Percentiles rank a stretch among this genome's conserved stretches.
Evolutionary conservation across 331 rosid genomes (phyloP).

Genomic region (Pyrus hybrid): DNA sequence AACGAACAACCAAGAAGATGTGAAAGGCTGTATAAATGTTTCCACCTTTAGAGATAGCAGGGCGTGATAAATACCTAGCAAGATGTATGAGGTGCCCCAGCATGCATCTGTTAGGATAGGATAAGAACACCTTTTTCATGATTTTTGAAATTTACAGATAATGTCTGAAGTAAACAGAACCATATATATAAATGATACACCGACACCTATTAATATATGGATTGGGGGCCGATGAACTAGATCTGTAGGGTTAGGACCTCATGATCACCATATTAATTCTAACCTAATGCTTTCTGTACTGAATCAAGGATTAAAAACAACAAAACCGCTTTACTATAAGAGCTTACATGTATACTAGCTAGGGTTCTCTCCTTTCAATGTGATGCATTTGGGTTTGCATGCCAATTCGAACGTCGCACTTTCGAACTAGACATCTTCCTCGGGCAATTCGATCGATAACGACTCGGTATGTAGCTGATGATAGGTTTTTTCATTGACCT

Average conservation of each 20-base stretch:
- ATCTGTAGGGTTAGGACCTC: neutral
- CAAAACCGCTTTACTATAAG: neutral
- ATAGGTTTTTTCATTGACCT: too few species aligned
- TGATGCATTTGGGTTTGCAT: neutral
- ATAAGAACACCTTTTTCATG: neutral
- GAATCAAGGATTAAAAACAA: neutral
- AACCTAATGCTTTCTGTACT: neutral
- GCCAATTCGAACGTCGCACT: neutral
- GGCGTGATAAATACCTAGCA: neutral
- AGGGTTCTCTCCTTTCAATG: neutral
- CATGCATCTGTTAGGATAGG: neutral
- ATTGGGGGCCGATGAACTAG: neutral
- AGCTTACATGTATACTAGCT: neutral
- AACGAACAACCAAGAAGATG: neutral
- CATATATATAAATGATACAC: neutral
- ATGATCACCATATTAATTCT: neutral
- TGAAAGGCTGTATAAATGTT: neutral
- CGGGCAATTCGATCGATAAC: too few species aligned
- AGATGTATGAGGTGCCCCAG: neutral
- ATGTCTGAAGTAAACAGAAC: neutral
- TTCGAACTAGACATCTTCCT: neutral
- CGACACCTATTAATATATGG: neutral
- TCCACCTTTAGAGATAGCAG: neutral
- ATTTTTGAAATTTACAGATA: neutral
- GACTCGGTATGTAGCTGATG: too few species aligned